Evolutionary conservation across 345 rosid species (phyloP).

Genomic region (Diplotaxis tenuifolia): DNA sequence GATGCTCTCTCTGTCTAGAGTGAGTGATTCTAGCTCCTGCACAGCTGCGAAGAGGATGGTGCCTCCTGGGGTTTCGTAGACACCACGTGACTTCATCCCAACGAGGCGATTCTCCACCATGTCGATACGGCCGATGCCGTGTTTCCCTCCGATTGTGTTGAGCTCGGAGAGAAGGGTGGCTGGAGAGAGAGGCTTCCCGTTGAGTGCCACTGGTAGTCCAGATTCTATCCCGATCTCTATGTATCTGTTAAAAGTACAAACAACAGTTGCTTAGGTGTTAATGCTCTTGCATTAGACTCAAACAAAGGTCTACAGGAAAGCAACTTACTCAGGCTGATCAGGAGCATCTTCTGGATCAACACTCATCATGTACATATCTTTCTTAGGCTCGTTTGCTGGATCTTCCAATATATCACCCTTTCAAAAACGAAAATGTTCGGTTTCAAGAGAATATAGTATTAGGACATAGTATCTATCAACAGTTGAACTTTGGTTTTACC

Average conservation of each 20-base stretch:
- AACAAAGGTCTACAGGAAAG: not conserved
- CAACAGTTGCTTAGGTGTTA: not conserved
- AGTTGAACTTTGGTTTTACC: conserved; percentile 40
- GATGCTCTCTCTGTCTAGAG: conserved; percentile 79
- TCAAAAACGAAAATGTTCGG: not conserved
- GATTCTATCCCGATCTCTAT: conserved; percentile 67
- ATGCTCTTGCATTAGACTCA: not conserved
- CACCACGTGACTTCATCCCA: conserved; percentile 96
- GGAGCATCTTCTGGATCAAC: conserved; percentile 95
- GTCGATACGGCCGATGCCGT: conserved; percentile 86
- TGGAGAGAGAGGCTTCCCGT: conserved; percentile 68
- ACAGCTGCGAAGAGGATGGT: conserved; percentile 77
- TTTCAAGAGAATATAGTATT: not conserved
- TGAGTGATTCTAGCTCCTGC: conserved; percentile 78
- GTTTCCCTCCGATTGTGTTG: conserved; percentile 76
- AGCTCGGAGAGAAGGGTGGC: conserved; percentile 70
- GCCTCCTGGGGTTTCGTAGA: conserved; percentile 98
- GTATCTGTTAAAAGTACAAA: conserved; percentile 44
- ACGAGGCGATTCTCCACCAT: conserved; percentile 92
- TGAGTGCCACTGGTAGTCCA: conserved; percentile 72
- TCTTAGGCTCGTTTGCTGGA: conserved; percentile 85
- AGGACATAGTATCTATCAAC: not conserved
- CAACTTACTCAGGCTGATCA: conserved; percentile 62
- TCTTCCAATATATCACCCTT: conserved; percentile 96
- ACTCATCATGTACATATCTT: conserved; percentile 93